Base-by-base conservation (phyloP, 2,329 filamentous ascomycete species). In the Ophiostoma sp. region DNA sequence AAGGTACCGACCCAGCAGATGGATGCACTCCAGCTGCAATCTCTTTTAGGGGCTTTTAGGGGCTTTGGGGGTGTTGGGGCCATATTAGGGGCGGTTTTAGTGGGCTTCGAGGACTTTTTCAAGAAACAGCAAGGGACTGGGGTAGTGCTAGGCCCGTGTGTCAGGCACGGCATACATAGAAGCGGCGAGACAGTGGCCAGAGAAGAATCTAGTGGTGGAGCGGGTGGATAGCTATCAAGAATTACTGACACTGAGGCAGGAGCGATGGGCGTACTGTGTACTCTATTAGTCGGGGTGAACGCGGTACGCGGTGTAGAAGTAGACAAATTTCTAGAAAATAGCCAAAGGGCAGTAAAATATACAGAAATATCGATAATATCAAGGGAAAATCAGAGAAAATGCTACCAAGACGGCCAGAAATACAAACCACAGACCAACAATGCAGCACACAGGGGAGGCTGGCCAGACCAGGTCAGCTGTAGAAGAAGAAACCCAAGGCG, bases 41-140 rank as follows among this genome's bases (percentile, higher is more conserved):
- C 23, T 57, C 52, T 57, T 57, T 57, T 57, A 57, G 52, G 52
- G 52, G 52, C 52, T 57, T 57, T 57, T 27, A 27, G n/a, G 52
- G 52, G 52, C 52, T 27, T 27, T 57, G 3, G 7, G 52, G n/a
- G 23, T 20, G 15, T 48, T 48, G n/a, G 44, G 44, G 44, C 17
- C 44, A 48, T 64, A 35, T 64, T 64, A 64, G 57, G 31, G 57
- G 57, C 31, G 5, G 57, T 64, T 64, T 64, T 20, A 33, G 60
- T 64, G 60, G 60, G 27, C 60, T 64, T 11, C 1, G 15, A 20
- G 60, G 52, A 23, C 23, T 57, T 57, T 57, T 48, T 48, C 44
- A 48, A 57, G 52, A 57, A 27, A 31, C 23, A 64, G 60, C 60
- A 64, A 64, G 60, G 60, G 60, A 33, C 31, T n/a, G 33, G 60